Base-by-base conservation (phyloP, 139 green algal species). In the Asterochloris sp. region DNA sequence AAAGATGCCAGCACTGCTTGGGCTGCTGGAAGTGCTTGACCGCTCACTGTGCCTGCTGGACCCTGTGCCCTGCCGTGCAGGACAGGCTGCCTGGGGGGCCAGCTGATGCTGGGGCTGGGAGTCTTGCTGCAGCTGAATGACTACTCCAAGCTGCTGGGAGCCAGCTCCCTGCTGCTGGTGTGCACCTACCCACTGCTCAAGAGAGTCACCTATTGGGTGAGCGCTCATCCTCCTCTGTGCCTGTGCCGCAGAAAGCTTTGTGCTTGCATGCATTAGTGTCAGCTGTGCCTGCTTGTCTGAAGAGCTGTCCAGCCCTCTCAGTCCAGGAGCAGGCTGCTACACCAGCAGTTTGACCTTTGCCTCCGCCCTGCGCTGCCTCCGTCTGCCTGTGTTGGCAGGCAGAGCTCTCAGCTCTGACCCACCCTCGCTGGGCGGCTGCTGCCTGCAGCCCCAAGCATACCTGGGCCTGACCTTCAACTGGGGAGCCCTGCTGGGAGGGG, bases 381-480 rank as follows among this genome's bases (percentile, higher is more conserved):
- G 15, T 12, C 69, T 75, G 69, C 16, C 24, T 24, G 14, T 69
- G 63, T 24, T 16, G 14, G 63, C 63, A 24, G 63, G 14, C 63
- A 69, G 66, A 21, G 17, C 66, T 23, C 17, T 23, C 66, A 71
- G 66, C 66, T 10, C 19, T 26, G 21, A 2, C 69, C 61, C 69
- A 76, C n/a, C 13, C 69, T 38, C 8, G 17, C 21, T 19, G 16
- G 69, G 23, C 26, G 66, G 19, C 66, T 64, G 26, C 27, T 80
- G n/a, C 61, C 29, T 79, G 85, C 88, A 94, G 92, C 94, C 94
- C 0, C 94, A 97, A 82, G 90, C 92, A 0, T 97, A 94, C 77
- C 92, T 99, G 38, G 97, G 97, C 13, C 84, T 98, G 13, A 98
- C 96, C 29, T 97, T 99, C 88, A 99, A 99, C 85, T 99, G 96